phyloP scores from a whole-genome alignment of 208 protist genomes.

The Trypanosoma platydactyli region DNA sequence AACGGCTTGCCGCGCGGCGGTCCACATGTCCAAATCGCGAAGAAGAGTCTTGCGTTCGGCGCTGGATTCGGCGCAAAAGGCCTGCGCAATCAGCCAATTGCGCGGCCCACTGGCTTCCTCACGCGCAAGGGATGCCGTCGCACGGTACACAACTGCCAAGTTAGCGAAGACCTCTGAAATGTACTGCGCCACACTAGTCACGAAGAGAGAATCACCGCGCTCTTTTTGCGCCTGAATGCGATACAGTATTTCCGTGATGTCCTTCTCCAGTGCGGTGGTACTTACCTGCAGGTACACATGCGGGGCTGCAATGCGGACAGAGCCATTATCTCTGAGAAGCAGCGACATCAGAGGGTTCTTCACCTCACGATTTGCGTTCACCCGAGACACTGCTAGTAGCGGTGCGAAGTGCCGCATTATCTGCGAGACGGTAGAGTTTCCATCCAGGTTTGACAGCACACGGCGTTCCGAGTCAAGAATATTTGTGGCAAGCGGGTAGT shows the following conservation, averaged over 20 bases:
- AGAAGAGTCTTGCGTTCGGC: conserved; percentile 43
- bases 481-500: conserved; percentile 62
- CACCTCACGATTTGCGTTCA: conserved; percentile 2
- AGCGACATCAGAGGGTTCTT: conserved; percentile 7
- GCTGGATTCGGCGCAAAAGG: conserved; percentile 55
- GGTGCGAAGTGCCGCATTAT: conserved; percentile 44
- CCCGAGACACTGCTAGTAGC: conserved; percentile 23
- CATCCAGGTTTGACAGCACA: conserved; percentile 32
- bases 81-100: conserved; percentile 75
- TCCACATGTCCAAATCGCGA: conserved; percentile 31
- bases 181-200: conserved; percentile 52
- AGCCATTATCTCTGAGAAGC: conserved; percentile 27
- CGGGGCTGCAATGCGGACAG: conserved; percentile 40
- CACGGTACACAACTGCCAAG: conserved; percentile 71
- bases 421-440: conserved; percentile 43
- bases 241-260: conserved; percentile 44
- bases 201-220: conserved; percentile 32
- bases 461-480: conserved; percentile 53
- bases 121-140: conserved; percentile 58
- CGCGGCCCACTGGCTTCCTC: conserved; percentile 52
- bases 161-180: conserved; percentile 68
- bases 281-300: conserved; percentile 69
- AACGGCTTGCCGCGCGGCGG: conserved; percentile 33
- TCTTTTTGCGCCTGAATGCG: conserved; percentile 21
- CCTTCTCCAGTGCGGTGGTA: conserved; percentile 44